These are phyloP conservation scores for Artemisia annua DNA, from an alignment of 129 eudicot genomes.

Conservation along the genomic window DNA sequence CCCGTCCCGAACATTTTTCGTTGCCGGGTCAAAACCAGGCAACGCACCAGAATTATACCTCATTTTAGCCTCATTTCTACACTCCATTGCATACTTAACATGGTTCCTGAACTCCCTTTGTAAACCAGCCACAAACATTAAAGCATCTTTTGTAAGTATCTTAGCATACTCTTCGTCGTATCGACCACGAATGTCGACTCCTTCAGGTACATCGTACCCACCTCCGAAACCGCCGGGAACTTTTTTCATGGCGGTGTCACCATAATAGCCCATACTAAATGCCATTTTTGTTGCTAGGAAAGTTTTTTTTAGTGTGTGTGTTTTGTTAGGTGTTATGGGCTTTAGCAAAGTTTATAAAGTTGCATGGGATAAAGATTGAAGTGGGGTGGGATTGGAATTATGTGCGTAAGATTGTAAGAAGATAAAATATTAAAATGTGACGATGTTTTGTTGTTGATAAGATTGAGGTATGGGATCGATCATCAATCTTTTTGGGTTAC, in stretches of 20 bases:
- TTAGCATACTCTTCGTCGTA: slow-evolving; percentile 63
- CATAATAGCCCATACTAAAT: slow-evolving; percentile 38
- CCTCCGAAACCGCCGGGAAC: slow-evolving; percentile 17
- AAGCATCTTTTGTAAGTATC: slow-evolving; percentile 69
- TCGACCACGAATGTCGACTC: slow-evolving; percentile 78
- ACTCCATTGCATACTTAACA: slow-evolving; percentile 84
- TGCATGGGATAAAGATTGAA: slow-evolving; percentile 32
- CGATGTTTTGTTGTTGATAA: slow-evolving; percentile 29
- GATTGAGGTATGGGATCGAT: slow-evolving; percentile 12
- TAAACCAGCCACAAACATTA: slow-evolving; percentile 70
- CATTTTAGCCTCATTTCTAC: slow-evolving; percentile 74
- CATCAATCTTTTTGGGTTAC: slow-evolving; percentile 30
- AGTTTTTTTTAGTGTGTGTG: background rate
- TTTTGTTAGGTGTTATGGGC: background rate
- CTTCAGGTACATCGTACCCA: slow-evolving; percentile 75
- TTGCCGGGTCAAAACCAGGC: slow-evolving; percentile 92
- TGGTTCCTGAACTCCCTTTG: slow-evolving; percentile 81
- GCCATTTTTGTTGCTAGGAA: slow-evolving; percentile 10
- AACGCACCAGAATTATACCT: slow-evolving; percentile 62
- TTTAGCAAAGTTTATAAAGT: slow-evolving; percentile 19
- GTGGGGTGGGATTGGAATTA: slow-evolving; percentile 33
- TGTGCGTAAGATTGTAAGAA: slow-evolving; percentile 37
- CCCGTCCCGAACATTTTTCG: slow-evolving; percentile 60
- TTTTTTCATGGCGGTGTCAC: slow-evolving; percentile 30
- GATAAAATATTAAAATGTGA: slow-evolving; percentile 2